Percentiles rank a stretch among this genome's conserved stretches.
Conservation (phyloP, 306 rosid species). For the Mimosa bimucronata region DNA sequence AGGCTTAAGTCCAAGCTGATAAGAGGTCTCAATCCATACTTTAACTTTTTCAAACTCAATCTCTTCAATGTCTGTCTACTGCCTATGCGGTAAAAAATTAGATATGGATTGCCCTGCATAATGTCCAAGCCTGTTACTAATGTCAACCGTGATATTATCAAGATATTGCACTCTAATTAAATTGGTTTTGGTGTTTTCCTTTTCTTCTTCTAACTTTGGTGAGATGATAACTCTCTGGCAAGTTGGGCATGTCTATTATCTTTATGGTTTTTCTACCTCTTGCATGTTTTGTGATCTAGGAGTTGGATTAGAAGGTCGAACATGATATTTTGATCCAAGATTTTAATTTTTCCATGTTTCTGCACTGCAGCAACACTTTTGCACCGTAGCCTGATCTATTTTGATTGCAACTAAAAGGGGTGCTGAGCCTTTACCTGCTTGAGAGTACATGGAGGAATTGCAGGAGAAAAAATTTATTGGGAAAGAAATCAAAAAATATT, state of each 20-base stretch:
- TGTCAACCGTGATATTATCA: slow-evolving; percentile 3
- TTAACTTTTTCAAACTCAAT: background rate
- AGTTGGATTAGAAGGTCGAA: background rate
- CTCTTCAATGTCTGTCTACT: background rate
- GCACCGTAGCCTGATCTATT: no score
- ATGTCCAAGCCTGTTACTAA: no score
- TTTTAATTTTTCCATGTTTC: background rate
- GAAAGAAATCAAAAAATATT: background rate
- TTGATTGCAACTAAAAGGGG: no score
- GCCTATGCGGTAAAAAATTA: background rate
- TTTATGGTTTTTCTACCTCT: background rate
- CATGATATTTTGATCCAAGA: background rate
- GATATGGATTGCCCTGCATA: no score
- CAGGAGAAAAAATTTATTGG: background rate
- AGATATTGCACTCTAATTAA: background rate
- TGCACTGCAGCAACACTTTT: no score
- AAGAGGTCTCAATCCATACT: no score
- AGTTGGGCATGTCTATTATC: background rate
- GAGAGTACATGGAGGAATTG: background rate
- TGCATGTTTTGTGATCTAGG: background rate
- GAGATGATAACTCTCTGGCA: background rate
- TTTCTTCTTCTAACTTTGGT: background rate
- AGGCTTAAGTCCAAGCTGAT: no score
- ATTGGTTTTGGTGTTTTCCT: background rate
- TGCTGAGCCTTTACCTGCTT: background rate